Base-by-base conservation (phyloP, 1,284 basidiomycete species). In the Pseudozyma hubeiensis region DNA sequence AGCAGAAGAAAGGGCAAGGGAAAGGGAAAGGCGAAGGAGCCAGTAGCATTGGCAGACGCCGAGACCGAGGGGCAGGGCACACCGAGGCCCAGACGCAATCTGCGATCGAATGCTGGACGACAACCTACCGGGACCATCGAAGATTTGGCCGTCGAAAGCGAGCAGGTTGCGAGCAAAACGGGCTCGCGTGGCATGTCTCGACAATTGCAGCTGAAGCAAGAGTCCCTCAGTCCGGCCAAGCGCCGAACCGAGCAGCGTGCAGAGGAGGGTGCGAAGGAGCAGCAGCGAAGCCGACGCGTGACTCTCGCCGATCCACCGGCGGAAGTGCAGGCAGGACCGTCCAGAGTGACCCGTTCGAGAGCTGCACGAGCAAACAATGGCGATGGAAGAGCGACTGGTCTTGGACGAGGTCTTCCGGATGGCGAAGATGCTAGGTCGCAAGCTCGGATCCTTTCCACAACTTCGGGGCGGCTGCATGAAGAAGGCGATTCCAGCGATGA, bases 381-480 rank as follows among this genome's bases (percentile, higher is more conserved):
- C n/a, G 52, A 44, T 11, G 52, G 33, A 6, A 56, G 34, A 5
- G 49, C 57, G 10, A 57, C 58, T 13, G 67, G 62, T 10, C 57
- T 70, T 8, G 67, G 67, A 0, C 48, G 67, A 35, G 67, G 61
- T n/a, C 24, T 64, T 3, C 62, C 67, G 2, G 45, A 46, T 19
- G 53, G 47, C 13, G 41, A 41, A 31, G 53, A 55, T 55, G 48
- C 29, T 3, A 34, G 41, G 1, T 10, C 45, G 7, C 48, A 57
- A 19, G 49, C 43, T 11, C 47, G 69, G 3, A 66, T 67, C 37
- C 34, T 67, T 17, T 60, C 60, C 1, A 73, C 70, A 1, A 64
- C 57, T 1, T 73, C 70, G 0, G 70, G 70, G 16, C 53, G 70
- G 11, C 53, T 73, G 44, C 52, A 48, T 4, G 64, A 73, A n/a